Percentiles rank a stretch among this genome's conserved stretches.
Conservation (phyloP, 1,284 basidiomycete genomes). For the Cutaneotrichosporon daszewskae region DNA sequence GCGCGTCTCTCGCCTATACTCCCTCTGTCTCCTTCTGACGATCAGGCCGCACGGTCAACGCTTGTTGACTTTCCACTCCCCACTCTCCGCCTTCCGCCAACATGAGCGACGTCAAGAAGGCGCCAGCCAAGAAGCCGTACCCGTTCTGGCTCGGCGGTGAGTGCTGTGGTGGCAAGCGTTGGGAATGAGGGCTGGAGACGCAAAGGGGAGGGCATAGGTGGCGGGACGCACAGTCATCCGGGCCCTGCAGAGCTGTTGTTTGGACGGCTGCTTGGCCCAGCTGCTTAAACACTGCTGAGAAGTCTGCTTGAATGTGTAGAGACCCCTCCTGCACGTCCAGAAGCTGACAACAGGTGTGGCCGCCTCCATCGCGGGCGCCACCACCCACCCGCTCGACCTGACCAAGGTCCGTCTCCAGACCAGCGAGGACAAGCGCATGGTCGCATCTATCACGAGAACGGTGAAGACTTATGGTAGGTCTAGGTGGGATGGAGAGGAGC, state of each 20-base stretch:
- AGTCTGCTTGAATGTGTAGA: not conserved
- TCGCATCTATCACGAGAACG: conserved; percentile 70
- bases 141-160: conserved; percentile 75
- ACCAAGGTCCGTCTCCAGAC: conserved; percentile 84
- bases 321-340: not conserved
- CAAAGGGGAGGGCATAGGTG: not conserved
- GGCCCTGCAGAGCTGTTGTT: not conserved
- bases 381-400: conserved; percentile 79
- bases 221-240: not conserved
- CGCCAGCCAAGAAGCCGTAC: conserved; percentile 54
- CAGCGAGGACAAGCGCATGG: conserved; percentile 79
- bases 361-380: conserved; percentile 70
- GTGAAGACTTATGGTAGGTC: conserved; percentile 38
- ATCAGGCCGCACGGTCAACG: no score
- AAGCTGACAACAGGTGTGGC: conserved; percentile 56
- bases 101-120: conserved; percentile 1
- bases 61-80: not conserved
- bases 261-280: not conserved
- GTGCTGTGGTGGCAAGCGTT: no score
- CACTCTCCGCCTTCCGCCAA: not conserved
- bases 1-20: not conserved
- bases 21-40: not conserved
- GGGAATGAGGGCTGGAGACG: not conserved
- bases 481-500: no score
- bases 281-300: not conserved